These are phyloP conservation scores for Calophaca sinica DNA, from an alignment of 306 rosid genomes.

Conservation along the genomic window DNA sequence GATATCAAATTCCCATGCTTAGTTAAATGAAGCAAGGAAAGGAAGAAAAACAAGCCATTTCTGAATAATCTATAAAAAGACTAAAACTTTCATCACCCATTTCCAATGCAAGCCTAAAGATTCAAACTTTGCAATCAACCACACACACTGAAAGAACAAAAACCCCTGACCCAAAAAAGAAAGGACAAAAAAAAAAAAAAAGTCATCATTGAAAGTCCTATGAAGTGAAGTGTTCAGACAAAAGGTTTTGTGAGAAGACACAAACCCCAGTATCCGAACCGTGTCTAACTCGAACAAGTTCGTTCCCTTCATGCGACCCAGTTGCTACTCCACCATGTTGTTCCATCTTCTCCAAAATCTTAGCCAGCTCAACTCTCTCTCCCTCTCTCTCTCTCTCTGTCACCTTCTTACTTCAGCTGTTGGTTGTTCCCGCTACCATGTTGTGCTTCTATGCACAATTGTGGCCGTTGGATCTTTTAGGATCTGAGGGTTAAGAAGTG, in stretches of 20 bases:
- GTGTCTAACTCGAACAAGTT: slow-evolving; percentile 83
- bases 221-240: background rate
- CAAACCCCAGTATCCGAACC: slow-evolving; percentile 83
- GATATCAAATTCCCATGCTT: background rate
- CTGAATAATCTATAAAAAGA: background rate
- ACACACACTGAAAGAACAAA: slow-evolving; percentile 15
- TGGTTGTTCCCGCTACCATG: slow-evolving; percentile 48
- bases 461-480: slow-evolving; percentile 35
- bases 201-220: background rate
- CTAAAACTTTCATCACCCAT: slow-evolving; percentile 34
- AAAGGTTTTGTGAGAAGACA: slow-evolving; percentile 27
- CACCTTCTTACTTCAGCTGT: slow-evolving; percentile 7
- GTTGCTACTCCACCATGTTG: slow-evolving; percentile 80
- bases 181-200: background rate
- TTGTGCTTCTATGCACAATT: slow-evolving; percentile 12
- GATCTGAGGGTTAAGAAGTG: slow-evolving; percentile 43
- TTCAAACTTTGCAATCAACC: slow-evolving; percentile 35
- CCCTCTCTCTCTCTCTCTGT: slow-evolving; percentile 26
- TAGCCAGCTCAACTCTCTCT: slow-evolving; percentile 60
- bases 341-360: slow-evolving; percentile 63
- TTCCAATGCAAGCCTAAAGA: slow-evolving; percentile 37
- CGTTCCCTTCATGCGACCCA: slow-evolving; percentile 83
- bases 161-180: background rate
- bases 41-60: slow-evolving; percentile 18
- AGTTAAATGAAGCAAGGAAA: background rate